Conservation (phyloP, 169 alveolate species). For the Plasmodium malariae region DNA sequence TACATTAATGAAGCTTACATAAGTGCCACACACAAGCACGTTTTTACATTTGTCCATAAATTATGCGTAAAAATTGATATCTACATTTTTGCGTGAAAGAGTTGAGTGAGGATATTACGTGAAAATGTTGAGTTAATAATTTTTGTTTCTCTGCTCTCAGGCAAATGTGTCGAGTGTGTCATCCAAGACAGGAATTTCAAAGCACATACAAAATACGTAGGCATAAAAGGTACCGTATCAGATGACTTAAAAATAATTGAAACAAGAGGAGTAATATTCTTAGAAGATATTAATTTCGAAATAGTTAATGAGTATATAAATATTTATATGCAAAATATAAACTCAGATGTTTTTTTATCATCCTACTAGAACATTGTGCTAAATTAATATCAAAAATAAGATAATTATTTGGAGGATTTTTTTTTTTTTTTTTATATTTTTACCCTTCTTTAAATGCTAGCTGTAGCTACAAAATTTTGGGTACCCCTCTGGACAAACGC, state of each 20-base stretch:
- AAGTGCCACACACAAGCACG: neutral
- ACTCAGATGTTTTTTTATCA: constrained; percentile 59
- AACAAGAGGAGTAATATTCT: constrained; percentile 44
- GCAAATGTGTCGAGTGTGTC: constrained; percentile 56
- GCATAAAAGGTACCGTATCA: constrained; percentile 72
- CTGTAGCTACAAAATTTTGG: no score
- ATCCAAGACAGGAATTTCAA: constrained; percentile 12
- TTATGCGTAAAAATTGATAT: no score
- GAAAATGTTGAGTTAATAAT: no score
- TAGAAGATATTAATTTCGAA: constrained; percentile 68
- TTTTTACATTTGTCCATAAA: neutral
- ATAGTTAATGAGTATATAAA: constrained; percentile 62
- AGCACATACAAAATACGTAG: constrained; percentile 24
- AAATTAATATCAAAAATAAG: neutral
- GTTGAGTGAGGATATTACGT: no score
- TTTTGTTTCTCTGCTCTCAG: constrained; percentile 9
- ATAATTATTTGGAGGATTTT: neutral
- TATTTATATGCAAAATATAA: constrained; percentile 43
- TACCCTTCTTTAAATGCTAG: neutral
- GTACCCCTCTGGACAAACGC: no score
- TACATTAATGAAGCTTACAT: neutral
- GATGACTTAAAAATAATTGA: constrained; percentile 62
- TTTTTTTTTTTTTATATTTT: neutral
- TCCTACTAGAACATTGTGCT: constrained; percentile 28
- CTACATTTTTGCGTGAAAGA: no score